phyloP scores from a whole-genome alignment of 768 basidiomycete genomes.

The Udeniomyces megalosporus region DNA sequence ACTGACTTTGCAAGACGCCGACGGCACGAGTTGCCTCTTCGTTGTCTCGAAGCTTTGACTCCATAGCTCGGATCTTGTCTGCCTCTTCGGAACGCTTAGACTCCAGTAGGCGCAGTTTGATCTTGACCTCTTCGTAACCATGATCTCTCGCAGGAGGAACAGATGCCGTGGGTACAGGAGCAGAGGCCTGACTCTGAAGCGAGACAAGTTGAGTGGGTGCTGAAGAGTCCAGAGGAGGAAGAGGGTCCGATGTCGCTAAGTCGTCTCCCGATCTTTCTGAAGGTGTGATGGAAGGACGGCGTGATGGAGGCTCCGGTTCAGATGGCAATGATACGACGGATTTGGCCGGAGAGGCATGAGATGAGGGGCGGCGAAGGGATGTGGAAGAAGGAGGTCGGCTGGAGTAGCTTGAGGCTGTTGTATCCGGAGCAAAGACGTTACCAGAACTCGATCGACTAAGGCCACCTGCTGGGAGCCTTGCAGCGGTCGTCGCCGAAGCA shows the following conservation, averaged over 20 bases:
- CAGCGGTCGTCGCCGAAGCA: not conserved
- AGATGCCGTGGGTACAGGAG: too few species aligned
- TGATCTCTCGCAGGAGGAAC: constrained; percentile 14
- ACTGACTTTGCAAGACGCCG: constrained; percentile 60
- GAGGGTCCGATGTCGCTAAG: not conserved
- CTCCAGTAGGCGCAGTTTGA: constrained; percentile 71
- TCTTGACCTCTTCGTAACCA: constrained; percentile 48
- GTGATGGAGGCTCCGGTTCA: too few species aligned
- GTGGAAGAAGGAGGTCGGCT: not conserved
- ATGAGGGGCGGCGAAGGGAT: not conserved
- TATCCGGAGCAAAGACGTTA: not conserved
- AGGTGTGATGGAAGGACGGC: too few species aligned
- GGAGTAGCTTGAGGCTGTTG: too few species aligned
- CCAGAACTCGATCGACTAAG: not conserved
- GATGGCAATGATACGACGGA: not conserved
- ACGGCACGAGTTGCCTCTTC: constrained; percentile 65
- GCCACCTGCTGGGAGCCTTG: not conserved
- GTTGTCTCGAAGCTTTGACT: constrained; percentile 65
- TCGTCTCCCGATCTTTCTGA: not conserved
- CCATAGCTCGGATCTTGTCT: constrained; percentile 65
- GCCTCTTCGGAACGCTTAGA: constrained; percentile 72
- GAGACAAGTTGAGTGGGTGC: constrained; percentile 34
- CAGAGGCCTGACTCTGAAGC: too few species aligned
- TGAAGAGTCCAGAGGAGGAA: not conserved
- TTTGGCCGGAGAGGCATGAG: not conserved